These are phyloP conservation scores for Fomitopsis betulina DNA, from an alignment of 1,284 basidiomycete species.

Conservation along the genomic window DNA sequence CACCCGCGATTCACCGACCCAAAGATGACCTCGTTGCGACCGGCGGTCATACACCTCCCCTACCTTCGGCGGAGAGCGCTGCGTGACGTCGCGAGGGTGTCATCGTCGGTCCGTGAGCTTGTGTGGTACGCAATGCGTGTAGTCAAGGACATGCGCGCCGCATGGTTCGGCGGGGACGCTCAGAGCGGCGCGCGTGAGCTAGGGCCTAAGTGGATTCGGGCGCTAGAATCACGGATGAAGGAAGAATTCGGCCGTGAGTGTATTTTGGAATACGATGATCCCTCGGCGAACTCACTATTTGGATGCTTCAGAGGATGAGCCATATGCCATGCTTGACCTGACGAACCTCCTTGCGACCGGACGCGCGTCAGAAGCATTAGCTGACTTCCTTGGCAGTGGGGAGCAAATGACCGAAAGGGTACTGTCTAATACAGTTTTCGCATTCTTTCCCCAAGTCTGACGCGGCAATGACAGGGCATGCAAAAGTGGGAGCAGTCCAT, in stretches of 20 bases:
- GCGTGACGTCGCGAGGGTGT: slow-evolving; percentile 65
- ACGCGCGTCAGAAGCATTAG: slow-evolving; percentile 57
- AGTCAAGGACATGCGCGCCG: slow-evolving; percentile 62
- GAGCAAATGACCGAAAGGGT: slow-evolving; percentile 81
- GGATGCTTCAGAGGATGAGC: slow-evolving; percentile 41
- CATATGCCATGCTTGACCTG: slow-evolving; percentile 64
- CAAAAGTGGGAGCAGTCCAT: slow-evolving; percentile 78
- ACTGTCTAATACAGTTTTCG: background rate
- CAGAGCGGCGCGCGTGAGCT: slow-evolving; percentile 61
- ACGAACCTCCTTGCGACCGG: slow-evolving; percentile 70
- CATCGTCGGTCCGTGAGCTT: slow-evolving; percentile 67
- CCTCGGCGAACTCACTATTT: background rate
- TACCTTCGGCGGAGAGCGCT: slow-evolving; percentile 49
- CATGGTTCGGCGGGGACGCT: slow-evolving; percentile 68
- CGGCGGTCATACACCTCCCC: slow-evolving; percentile 49
- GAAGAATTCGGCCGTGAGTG: slow-evolving; percentile 63
- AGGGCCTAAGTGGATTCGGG: slow-evolving; percentile 68
- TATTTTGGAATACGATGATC: background rate
- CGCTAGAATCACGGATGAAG: slow-evolving; percentile 56
- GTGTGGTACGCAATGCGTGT: slow-evolving; percentile 65
- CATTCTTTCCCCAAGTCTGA: background rate
- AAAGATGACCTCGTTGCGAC: slow-evolving; percentile 31
- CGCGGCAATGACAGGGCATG: slow-evolving; percentile 44
- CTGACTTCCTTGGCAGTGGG: slow-evolving; percentile 69
- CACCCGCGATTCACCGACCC: slow-evolving; percentile 32